These are phyloP conservation scores for Craterostigma plantagineum DNA, from an alignment of 257 asterid species.

Conservation along the genomic window DNA sequence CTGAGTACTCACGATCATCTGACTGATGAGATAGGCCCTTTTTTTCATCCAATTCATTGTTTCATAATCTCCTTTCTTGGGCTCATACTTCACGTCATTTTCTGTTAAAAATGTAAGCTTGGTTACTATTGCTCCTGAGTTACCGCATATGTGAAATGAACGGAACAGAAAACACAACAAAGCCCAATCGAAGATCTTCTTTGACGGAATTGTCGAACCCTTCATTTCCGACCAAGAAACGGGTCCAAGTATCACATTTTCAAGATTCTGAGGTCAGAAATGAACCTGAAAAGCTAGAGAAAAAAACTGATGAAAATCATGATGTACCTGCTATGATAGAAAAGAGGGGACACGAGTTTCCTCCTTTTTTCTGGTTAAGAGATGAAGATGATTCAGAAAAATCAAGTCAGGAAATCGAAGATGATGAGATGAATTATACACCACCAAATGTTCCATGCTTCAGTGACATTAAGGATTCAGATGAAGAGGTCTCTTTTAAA, in stretches of 20 bases:
- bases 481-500: slow-evolving; percentile 32
- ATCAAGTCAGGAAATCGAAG: slow-evolving; percentile 45
- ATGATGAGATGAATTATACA: slow-evolving; percentile 25
- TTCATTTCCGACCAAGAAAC: slow-evolving; percentile 76
- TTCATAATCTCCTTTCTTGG: too few relatives aligned
- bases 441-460: slow-evolving; percentile 64
- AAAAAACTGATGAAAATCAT: slow-evolving; percentile 14
- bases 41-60: too few relatives aligned
- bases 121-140: too few relatives aligned
- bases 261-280: slow-evolving; percentile 24
- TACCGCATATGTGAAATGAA: neutral
- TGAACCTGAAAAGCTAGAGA: slow-evolving; percentile 17
- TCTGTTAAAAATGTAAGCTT: too few relatives aligned
- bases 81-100: too few relatives aligned
- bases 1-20: too few relatives aligned
- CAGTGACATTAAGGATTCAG: slow-evolving; percentile 82
- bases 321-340: slow-evolving; percentile 15
- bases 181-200: too few relatives aligned
- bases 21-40: slow-evolving; percentile 3
- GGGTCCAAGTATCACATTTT: slow-evolving; percentile 52
- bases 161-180: too few relatives aligned
- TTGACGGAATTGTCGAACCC: slow-evolving; percentile 13
- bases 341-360: too few relatives aligned
- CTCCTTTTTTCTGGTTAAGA: slow-evolving; percentile 90
- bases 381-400: slow-evolving; percentile 42